Evolutionary conservation across 2,329 filamentous ascomycete genomes (phyloP), one percentile per base, ranked within the genome.

Genomic region (Neopestalotiopsis rosae): DNA sequence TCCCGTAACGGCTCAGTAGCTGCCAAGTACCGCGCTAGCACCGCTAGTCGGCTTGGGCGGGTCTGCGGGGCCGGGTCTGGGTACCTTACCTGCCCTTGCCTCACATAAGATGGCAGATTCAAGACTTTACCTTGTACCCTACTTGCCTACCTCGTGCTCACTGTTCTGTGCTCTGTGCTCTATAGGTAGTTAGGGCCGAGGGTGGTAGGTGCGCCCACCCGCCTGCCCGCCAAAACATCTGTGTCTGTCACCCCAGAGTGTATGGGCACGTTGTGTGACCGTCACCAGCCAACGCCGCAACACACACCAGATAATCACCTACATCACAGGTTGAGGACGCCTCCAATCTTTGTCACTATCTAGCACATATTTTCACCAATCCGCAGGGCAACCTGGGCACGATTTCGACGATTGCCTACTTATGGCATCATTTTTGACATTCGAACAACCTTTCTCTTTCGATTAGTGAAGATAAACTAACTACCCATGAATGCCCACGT

Each of bases 21-120:
- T 32, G 32, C n/a, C 17, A 38, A n/a, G 65, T 67, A 67, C 17
- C 65, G 7, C 42, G 38, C 61, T 45, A 49, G n/a, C 20, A 12
- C n/a, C 45, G 52, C 52, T 42, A 34, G 32, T 56, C 34, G 20
- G 52, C 56, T 61, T 14, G 32, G 24, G 65, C 56, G 65, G 52
- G 20, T 61, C 14, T 67, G 65, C 56, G 65, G 65, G 65, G 65
- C 65, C 56, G 49, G 65, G 9, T 34, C 61, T 45, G 4, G 10
- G 38, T 34, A 17, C 17, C 20, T 20, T 20, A 57, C n/a, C 40
- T 13, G 49, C 59, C 40, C 65, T 28, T 59, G 56, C 65, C 56
- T 66, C 65, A 67, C 65, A 66, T 66, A 66, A 69, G 67, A 69
- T 69, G 67, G 67, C 64, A 69, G 57, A 69, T 66, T 61, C 52